These are phyloP conservation scores for Grigorovia yakushimaensis DNA, from an alignment of 805 yeast genomes.

Conservation along the genomic window DNA sequence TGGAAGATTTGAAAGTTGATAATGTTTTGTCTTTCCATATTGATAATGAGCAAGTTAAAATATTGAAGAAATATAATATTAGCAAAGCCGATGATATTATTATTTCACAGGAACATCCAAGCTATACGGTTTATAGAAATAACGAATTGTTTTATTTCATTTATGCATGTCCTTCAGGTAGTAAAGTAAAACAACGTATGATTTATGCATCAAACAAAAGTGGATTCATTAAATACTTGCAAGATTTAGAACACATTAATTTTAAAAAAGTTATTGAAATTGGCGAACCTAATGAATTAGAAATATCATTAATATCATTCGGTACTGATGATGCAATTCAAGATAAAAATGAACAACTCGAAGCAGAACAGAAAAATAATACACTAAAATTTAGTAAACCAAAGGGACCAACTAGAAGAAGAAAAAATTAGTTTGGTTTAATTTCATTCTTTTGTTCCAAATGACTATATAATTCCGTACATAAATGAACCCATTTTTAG, in stretches of 20 bases:
- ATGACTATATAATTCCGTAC: too few relatives aligned
- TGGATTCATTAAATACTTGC: slow-evolving; percentile 46
- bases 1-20: slow-evolving; percentile 28
- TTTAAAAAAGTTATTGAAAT: slow-evolving; percentile 50
- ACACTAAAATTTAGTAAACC: slow-evolving; percentile 45
- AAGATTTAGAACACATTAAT: slow-evolving; percentile 27
- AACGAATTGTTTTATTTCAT: slow-evolving; percentile 45
- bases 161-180: slow-evolving; percentile 83
- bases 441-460: too few relatives aligned
- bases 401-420: slow-evolving; percentile 57
- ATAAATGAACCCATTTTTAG: too few relatives aligned
- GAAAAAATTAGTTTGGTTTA: slow-evolving; percentile 3
- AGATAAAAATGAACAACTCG: slow-evolving; percentile 8
- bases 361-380: slow-evolving; percentile 2
- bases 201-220: slow-evolving; percentile 74
- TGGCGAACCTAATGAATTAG: slow-evolving; percentile 65
- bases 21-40: slow-evolving; percentile 43
- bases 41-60: slow-evolving; percentile 43
- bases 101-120: slow-evolving; percentile 40
- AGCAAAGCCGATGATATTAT: slow-evolving; percentile 23
- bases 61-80: slow-evolving; percentile 23
- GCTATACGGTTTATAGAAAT: slow-evolving; percentile 45
- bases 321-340: slow-evolving; percentile 29
- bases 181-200: slow-evolving; percentile 87
- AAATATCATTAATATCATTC: slow-evolving; percentile 30